These are phyloP conservation scores for Yamagishiella unicocca DNA, from an alignment of 139 green algal genomes.

Conservation along the genomic window DNA sequence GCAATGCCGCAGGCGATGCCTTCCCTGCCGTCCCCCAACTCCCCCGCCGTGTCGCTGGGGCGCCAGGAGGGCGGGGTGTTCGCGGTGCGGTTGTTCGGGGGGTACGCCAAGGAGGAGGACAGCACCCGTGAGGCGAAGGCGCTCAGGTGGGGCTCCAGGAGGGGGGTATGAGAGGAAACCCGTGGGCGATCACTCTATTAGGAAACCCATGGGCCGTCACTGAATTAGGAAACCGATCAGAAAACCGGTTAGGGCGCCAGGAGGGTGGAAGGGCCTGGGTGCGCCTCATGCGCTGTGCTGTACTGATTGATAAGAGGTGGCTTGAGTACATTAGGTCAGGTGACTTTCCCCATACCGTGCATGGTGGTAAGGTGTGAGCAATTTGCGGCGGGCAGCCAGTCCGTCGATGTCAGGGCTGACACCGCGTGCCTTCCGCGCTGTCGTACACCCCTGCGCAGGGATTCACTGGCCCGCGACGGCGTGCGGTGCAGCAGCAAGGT, in stretches of 20 bases:
- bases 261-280: not conserved
- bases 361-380: too few species aligned
- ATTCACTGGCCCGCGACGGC: constrained; percentile 38
- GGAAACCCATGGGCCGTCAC: too few species aligned
- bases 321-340: too few species aligned
- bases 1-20: not conserved
- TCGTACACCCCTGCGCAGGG: constrained; percentile 9
- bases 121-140: not conserved
- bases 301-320: too few species aligned
- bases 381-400: too few species aligned
- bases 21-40: constrained; percentile 27
- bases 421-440: not conserved
- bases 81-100: constrained; percentile 57
- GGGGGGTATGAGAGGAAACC: not conserved
- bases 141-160: constrained; percentile 4
- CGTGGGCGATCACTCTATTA: too few species aligned
- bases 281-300: too few species aligned
- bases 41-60: constrained; percentile 17
- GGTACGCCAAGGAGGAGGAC: constrained; percentile 20
- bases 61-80: constrained; percentile 51
- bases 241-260: too few species aligned
- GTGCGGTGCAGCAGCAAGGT: not conserved
- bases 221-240: too few species aligned
- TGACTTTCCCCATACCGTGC: too few species aligned
- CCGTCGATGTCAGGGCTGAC: too few species aligned